Evolutionary conservation across 2,329 filamentous ascomycete genomes (phyloP), one percentile per base, ranked within the genome.

Genomic region (Aspergillus sp.): DNA sequence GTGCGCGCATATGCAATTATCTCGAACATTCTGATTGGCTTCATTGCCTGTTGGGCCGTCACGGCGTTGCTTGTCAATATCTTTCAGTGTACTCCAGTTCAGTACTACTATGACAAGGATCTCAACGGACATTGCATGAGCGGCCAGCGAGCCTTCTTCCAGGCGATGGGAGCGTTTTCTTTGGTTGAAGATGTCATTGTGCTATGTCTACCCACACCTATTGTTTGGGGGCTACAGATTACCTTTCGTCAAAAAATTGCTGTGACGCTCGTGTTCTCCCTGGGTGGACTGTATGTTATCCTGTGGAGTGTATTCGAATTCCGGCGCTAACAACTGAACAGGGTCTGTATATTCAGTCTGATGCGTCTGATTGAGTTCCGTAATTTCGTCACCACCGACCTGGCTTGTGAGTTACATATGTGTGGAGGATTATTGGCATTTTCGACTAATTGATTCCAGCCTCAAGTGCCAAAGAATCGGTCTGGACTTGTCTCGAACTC

Each of bases 321-420:
- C 11, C 6, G 2, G 11, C 2, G n/a, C 36, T 53, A 6, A 13
- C 50, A n/a, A 5, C n/a, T 17, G n/a, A 19, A 10, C 13, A 64
- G 63, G 50, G 65, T 68, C 11, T 67, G 65, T 42, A 64, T 68
- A 10, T 68, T 68, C 48, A 68, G 66, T 48, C n/a, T 62, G 13
- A 53, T 62, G 44, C 60, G 60, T 23, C 44, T 62, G 17, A 60
- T 62, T 32, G 60, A 62, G n/a, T 62, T 62, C 42, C 60, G 60
- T 17, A 57, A 54, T 3, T 63, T 63, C 27, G 19, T 53, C 27
- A 50, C 56, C 4, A 54, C 56, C 13, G 61, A 63, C 21, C 56
- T 61, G 0, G 61, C 61, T 11, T 61, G 60, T 62, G 19, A 25
- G 1, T 4, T 10, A 19, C 2, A 19, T 19, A 19, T 19, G 1